Evolutionary conservation across 1,139 yeast genomes (phyloP), one percentile per base, ranked within the genome.

Genomic region (Martiniozyma asiatica): DNA sequence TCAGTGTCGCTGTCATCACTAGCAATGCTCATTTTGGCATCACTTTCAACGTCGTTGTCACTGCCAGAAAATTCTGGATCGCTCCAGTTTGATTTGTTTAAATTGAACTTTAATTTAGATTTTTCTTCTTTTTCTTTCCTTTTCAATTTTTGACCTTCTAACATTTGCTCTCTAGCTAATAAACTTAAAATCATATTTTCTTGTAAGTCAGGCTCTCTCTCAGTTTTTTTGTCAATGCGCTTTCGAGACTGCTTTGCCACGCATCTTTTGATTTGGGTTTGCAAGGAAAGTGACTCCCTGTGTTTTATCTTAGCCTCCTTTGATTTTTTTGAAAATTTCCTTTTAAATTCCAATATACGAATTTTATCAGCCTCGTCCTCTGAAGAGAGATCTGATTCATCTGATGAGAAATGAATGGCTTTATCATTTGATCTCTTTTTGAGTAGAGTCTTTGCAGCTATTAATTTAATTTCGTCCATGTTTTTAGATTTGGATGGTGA

Each of bases 151-250:
- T 30, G 26, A 32, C 37, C 27, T 43, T 33, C 34, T 27, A 38
- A 31, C 26, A 32, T 25, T 34, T 42, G 36, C 34, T 45, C 31
- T 31, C 37, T 24, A 19, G 43, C 16, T 32, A 33, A 31, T 44
- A 50, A 27, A 33, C 38, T 31, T 33, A 43, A 33, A 33, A 33
- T 32, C 37, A 31, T 33, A 27, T 41, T 36, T 34, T 28, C 42
- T 16, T 38, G 30, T 2, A 33, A 25, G 5, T 38, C 38, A 25
- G 39, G 41, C 17, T 35, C 34, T 9, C 37, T 35, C 15, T 36
- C 33, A 7, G 34, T 27, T 5, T 18, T 22, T 10, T 35, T 25
- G 8, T 30, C 20, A 3, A 25, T 23, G 7, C 22, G 24, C 24
- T 37, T 34, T 22, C 28, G 30, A 31, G 34, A 14, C 28, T 43